Percentiles rank a stretch among this genome's conserved stretches.
These are phyloP conservation scores for Trametes elegans DNA, from an alignment of 768 basidiomycete species.

Conservation along the genomic window DNA sequence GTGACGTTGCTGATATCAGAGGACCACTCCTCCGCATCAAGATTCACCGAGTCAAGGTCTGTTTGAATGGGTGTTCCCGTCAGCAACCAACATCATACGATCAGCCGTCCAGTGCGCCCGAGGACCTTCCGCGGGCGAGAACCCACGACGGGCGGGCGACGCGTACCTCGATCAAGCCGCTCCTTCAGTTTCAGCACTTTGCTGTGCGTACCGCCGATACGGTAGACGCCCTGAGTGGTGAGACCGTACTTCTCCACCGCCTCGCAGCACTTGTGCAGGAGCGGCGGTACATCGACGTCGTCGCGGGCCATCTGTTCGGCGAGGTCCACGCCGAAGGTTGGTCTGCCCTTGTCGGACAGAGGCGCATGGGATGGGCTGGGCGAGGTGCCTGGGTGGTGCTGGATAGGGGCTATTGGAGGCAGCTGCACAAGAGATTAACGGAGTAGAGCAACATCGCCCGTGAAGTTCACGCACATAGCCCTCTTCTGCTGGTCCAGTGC, in stretches of 20 bases:
- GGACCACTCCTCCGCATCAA: slow-evolving; percentile 88
- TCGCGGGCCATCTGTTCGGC: slow-evolving; percentile 93
- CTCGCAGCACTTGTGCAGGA: slow-evolving; percentile 85
- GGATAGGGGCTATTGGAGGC: slow-evolving; percentile 55
- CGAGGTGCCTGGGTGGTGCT: slow-evolving; percentile 27
- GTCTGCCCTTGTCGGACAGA: slow-evolving; percentile 57
- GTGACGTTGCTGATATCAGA: slow-evolving; percentile 94
- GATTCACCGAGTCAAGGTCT: slow-evolving; percentile 87
- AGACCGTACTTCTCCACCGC: slow-evolving; percentile 92
- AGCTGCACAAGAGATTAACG: slow-evolving; percentile 41
- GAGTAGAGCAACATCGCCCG: not conserved
- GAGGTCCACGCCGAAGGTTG: slow-evolving; percentile 93
- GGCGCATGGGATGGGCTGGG: slow-evolving; percentile 31
- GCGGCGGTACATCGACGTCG: slow-evolving; percentile 81
- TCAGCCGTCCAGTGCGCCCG: not conserved
- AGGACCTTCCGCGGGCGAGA: not conserved
- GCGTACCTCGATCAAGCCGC: slow-evolving; percentile 78
- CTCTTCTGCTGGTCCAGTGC: slow-evolving; percentile 89
- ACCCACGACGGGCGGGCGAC: not conserved
- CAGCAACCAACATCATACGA: not conserved
- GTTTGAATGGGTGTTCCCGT: not conserved
- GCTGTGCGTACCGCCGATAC: slow-evolving; percentile 88
- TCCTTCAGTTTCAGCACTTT: slow-evolving; percentile 83
- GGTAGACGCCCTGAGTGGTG: slow-evolving; percentile 84
- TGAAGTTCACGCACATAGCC: slow-evolving; percentile 73